phyloP scores from a whole-genome alignment of 805 yeast species.

The Saccharomycopsis javanensis region DNA sequence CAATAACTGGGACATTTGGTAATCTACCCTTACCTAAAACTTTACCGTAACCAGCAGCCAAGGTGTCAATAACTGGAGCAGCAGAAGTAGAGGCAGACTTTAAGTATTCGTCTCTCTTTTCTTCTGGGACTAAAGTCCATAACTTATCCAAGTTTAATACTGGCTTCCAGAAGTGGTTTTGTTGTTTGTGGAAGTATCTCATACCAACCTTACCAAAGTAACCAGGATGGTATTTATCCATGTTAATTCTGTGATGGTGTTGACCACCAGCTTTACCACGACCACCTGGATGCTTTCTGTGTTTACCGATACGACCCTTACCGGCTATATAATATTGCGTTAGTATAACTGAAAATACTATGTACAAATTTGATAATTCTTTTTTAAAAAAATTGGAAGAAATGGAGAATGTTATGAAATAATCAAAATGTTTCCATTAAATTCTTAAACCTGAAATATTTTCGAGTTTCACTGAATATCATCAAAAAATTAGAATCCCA shows the following conservation, averaged over 20 bases:
- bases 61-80: conserved; percentile 98
- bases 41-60: conserved; percentile 99
- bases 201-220: conserved; percentile 99
- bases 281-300: conserved; percentile 99
- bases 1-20: conserved; percentile 97
- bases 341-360: conserved; percentile 19
- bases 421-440: no score
- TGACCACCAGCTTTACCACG: conserved; percentile 99
- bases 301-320: conserved; percentile 99
- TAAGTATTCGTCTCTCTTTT: conserved; percentile 89
- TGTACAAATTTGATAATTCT: no score
- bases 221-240: conserved; percentile 99
- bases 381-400: no score
- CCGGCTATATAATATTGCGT: conserved; percentile 60
- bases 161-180: conserved; percentile 95
- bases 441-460: no score
- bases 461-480: no score
- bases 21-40: conserved; percentile 98
- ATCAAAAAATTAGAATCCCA: no score
- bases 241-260: conserved; percentile 99
- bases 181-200: conserved; percentile 98
- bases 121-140: conserved; percentile 93
- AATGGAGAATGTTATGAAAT: no score
- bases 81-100: conserved; percentile 73
- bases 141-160: conserved; percentile 95